A percentile compares a stretch with the other conserved stretches of the same genome.
phyloP scores from a whole-genome alignment of 768 basidiomycete species.

The Panellus pusillus region DNA sequence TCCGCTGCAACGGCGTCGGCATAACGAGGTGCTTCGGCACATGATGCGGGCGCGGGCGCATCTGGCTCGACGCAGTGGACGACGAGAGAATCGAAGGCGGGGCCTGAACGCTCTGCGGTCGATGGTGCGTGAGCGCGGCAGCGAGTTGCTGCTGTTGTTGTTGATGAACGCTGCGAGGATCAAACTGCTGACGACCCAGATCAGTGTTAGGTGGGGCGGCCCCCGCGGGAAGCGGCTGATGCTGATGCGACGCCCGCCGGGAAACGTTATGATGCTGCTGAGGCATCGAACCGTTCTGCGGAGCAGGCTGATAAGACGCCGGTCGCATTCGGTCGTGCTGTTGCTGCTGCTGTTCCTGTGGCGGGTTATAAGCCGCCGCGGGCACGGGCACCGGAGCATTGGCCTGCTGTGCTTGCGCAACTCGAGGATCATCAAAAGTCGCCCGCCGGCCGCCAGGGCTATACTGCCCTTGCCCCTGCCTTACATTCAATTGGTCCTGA shows the following conservation, averaged over 20 bases:
- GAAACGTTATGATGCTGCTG: background rate
- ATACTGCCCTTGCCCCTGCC: conserved; percentile 1
- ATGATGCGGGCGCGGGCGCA: conserved; percentile 31
- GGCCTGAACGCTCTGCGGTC: conserved; percentile 10
- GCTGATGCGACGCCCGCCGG: too few species aligned
- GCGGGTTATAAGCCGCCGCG: background rate
- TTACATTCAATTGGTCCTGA: conserved; percentile 8
- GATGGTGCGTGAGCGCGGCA: background rate
- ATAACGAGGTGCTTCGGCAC: conserved; percentile 70
- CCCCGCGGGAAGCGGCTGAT: too few species aligned
- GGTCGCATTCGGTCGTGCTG: background rate
- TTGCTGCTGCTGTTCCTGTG: background rate
- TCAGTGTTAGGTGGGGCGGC: background rate
- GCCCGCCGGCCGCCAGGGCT: background rate
- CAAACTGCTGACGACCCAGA: background rate
- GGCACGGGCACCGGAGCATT: too few species aligned
- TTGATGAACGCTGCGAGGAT: background rate
- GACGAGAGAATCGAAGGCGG: conserved; percentile 18
- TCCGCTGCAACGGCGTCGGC: conserved; percentile 63
- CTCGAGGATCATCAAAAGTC: background rate
- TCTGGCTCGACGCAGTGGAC: conserved; percentile 4
- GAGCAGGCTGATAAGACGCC: conserved; percentile 7
- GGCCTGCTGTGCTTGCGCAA: background rate
- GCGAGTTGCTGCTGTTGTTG: background rate
- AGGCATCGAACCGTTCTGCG: background rate